phyloP scores from a whole-genome alignment of 2,329 filamentous ascomycete genomes.

The Huntiella savannae region DNA sequence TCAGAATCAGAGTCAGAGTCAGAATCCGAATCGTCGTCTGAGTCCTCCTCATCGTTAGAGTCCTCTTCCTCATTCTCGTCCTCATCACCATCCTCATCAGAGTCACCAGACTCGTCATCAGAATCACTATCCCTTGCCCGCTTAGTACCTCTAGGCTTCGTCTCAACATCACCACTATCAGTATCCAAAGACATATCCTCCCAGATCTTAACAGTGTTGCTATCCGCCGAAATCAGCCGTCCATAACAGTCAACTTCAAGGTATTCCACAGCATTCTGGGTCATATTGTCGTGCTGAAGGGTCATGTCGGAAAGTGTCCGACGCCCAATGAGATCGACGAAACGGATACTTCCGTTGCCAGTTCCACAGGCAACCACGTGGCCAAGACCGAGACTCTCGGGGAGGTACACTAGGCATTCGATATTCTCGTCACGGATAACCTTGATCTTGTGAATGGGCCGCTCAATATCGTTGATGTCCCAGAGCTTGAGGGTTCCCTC shows the following conservation, averaged over 20 bases:
- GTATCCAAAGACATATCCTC: slow-evolving; percentile 44
- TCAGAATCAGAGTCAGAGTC: slow-evolving; percentile 1
- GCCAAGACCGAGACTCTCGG: slow-evolving; percentile 25
- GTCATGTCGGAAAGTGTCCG: slow-evolving; percentile 41
- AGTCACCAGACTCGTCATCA: slow-evolving; percentile 3
- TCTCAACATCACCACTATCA: neutral
- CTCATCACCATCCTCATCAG: slow-evolving; percentile 14
- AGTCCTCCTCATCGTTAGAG: slow-evolving; percentile 22
- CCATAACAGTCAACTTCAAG: slow-evolving; percentile 71
- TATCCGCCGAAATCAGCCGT: slow-evolving; percentile 77
- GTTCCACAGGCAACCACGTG: slow-evolving; percentile 68
- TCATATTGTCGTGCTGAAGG: slow-evolving; percentile 61
- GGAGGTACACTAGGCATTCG: slow-evolving; percentile 21
- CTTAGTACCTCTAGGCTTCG: slow-evolving; percentile 1
- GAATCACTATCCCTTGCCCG: slow-evolving; percentile 13
- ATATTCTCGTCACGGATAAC: slow-evolving; percentile 45
- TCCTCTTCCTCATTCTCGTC: slow-evolving; percentile 18
- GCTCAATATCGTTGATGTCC: slow-evolving; percentile 84
- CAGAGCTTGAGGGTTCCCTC: slow-evolving; percentile 76
- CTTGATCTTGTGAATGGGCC: slow-evolving; percentile 11
- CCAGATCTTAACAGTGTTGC: slow-evolving; percentile 78
- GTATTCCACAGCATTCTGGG: slow-evolving; percentile 49
- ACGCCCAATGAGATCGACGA: slow-evolving; percentile 44
- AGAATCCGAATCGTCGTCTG: slow-evolving; percentile 18
- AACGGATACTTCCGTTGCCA: slow-evolving; percentile 59